Evolutionary conservation across 202 grass and related monocot genomes (phyloP).

Genomic region (Carex arenaria): DNA sequence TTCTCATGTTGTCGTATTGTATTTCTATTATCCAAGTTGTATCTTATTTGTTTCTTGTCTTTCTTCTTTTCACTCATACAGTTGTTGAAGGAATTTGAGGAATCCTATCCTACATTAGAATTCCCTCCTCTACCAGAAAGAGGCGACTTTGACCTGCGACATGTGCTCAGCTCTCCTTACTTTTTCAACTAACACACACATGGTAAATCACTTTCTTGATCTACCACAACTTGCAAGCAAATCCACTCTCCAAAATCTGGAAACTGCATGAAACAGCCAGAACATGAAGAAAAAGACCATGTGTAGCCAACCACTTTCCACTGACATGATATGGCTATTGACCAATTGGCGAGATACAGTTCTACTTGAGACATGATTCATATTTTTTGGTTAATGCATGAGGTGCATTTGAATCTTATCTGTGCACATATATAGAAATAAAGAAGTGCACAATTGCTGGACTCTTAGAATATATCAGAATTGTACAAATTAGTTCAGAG

Average conservation of each 20-base stretch:
- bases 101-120: constrained; percentile 44
- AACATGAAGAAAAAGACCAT: neutral
- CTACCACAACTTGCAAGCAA: constrained; percentile 5
- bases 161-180: constrained; percentile 76
- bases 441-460: neutral
- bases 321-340: constrained; percentile 2
- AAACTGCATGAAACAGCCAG: constrained; percentile 1
- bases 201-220: neutral
- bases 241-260: neutral
- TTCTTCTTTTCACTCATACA: constrained; percentile 33
- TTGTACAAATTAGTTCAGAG: constrained; percentile 12
- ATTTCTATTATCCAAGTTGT: neutral
- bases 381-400: neutral
- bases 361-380: neutral
- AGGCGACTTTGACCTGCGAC: constrained; percentile 63
- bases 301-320: neutral
- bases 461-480: constrained; percentile 3
- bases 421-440: neutral
- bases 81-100: constrained; percentile 74
- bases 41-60: constrained; percentile 27
- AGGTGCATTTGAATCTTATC: neutral
- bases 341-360: constrained; percentile 35
- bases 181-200: constrained; percentile 61
- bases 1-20: neutral
- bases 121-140: constrained; percentile 78